Evolutionary conservation across 305 asterid genomes (phyloP).

Genomic region (Rubia peregrina): DNA sequence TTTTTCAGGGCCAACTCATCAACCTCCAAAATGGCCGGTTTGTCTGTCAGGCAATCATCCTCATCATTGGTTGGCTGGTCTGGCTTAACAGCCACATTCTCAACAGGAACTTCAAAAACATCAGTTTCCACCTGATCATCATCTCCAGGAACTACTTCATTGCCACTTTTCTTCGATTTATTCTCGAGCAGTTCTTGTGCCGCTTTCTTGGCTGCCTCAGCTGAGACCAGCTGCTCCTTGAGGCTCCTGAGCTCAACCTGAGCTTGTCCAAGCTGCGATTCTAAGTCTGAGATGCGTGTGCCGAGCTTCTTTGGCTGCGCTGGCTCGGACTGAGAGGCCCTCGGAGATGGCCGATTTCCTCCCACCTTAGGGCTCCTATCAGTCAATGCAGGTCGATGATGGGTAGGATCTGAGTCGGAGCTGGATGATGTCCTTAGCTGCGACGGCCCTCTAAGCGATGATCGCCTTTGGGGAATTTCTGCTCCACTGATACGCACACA

Average conservation of each 20-base stretch:
- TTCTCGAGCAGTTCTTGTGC: conserved; percentile 63
- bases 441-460: conserved; percentile 53
- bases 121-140: conserved; percentile 59
- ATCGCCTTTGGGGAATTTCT: conserved; percentile 68
- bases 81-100: conserved; percentile 26
- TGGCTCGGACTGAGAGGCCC: conserved; percentile 53
- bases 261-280: conserved; percentile 85
- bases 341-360: conserved; percentile 57
- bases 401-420: conserved; percentile 60
- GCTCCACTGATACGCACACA: conserved; percentile 35
- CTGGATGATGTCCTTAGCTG: conserved; percentile 57
- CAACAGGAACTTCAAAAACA: conserved; percentile 68
- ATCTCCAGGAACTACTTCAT: conserved; percentile 31
- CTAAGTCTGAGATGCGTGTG: conserved; percentile 71
- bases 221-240: conserved; percentile 55
- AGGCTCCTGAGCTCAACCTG: conserved; percentile 69
- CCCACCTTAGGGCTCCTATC: conserved; percentile 63
- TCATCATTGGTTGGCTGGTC: conserved; percentile 21
- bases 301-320: conserved; percentile 75
- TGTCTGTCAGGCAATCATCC: conserved; percentile 29
- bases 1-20: conserved; percentile 36
- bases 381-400: conserved; percentile 39
- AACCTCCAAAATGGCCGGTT: conserved; percentile 15
- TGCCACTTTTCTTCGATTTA: conserved; percentile 42
- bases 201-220: conserved; percentile 60